Evolutionary conservation across 1,139 yeast species (phyloP).

Genomic region (Geotrichum phurueaensis): DNA sequence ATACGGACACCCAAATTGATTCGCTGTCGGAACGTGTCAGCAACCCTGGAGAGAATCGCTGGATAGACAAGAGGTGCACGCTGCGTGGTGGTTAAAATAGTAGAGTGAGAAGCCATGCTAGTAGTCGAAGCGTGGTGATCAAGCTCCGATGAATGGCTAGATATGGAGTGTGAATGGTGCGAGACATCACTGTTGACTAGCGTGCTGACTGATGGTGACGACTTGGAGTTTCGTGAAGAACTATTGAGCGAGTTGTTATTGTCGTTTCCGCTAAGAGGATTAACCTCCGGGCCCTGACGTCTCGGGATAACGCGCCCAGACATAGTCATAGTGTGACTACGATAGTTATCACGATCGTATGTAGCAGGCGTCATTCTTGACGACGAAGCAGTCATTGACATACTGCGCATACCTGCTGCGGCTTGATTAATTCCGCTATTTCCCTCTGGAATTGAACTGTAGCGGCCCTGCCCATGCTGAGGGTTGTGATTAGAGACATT

Average conservation of each 20-base stretch:
- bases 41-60: slow-evolving; percentile 80
- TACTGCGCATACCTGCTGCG: slow-evolving; percentile 20
- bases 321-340: slow-evolving; percentile 26
- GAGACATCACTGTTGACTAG: not conserved
- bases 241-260: not conserved
- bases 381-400: slow-evolving; percentile 25
- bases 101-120: slow-evolving; percentile 24
- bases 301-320: slow-evolving; percentile 32
- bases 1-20: slow-evolving; percentile 71
- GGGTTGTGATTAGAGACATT: not conserved
- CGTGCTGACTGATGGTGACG: slow-evolving; percentile 2
- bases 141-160: slow-evolving; percentile 15
- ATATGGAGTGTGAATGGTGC: slow-evolving; percentile 23
- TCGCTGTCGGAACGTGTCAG: slow-evolving; percentile 66
- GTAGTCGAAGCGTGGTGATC: slow-evolving; percentile 20
- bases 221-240: slow-evolving; percentile 10
- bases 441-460: slow-evolving; percentile 7
- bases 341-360: slow-evolving; percentile 21
- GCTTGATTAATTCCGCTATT: not conserved
- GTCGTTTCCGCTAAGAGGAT: slow-evolving; percentile 6
- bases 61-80: slow-evolving; percentile 74
- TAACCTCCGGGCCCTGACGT: slow-evolving; percentile 23
- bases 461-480: not conserved
- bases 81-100: slow-evolving; percentile 42
- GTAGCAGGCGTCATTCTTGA: slow-evolving; percentile 5